Evolutionary conservation across 228 moss, liverwort and hornwort species (phyloP), one percentile per base, ranked within the genome.

Genomic region (Sphagnum fallax): DNA sequence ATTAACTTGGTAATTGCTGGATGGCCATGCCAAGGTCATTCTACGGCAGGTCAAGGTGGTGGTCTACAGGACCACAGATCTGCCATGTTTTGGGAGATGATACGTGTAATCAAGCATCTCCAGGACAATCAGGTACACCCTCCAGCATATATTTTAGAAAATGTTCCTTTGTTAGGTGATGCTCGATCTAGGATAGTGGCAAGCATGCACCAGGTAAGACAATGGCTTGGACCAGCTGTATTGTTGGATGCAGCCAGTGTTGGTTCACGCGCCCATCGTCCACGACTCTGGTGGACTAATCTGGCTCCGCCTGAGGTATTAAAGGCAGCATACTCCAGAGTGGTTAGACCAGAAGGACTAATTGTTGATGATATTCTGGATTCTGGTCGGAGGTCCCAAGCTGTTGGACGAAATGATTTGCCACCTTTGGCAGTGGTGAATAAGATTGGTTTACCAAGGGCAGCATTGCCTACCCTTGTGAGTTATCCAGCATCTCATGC

Each of bases 341-440:
- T 18, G 18, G 18, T 14, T 16, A 67, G 4, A 6, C 47, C 18
- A 51, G 1, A 12, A 16, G 67, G 51, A 49, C 6, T 10, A 13
- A 49, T 7, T 51, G 50, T 7, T 9, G 16, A 5, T 57, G 16
- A 18, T 52, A 18, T 68, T 52, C 15, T 68, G 50, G 50, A 51
- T 10, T 15, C 16, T 12, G 8, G 50, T 32, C 9, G 12, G 12
- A 12, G 10, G 15, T 9, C 49, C 49, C 66, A 9, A 50, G 47
- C 13, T 47, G 66, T 47, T 18, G 9, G 9, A 47, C 49, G 50
- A 0, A 8, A 50, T 32, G 18, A 8, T 13, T 8, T 10, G 15
- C 47, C 66, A 47, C 8, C 51, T 6, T 52, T 67, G 67, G 67
- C 67, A 10, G 16, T 69, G 4, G n/a, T 69, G 1, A 69, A 69